A percentile compares a stretch with the other conserved stretches of the same genome.
These are phyloP conservation scores for Cicer yamashitae DNA, from an alignment of 306 rosid genomes.

Conservation along the genomic window DNA sequence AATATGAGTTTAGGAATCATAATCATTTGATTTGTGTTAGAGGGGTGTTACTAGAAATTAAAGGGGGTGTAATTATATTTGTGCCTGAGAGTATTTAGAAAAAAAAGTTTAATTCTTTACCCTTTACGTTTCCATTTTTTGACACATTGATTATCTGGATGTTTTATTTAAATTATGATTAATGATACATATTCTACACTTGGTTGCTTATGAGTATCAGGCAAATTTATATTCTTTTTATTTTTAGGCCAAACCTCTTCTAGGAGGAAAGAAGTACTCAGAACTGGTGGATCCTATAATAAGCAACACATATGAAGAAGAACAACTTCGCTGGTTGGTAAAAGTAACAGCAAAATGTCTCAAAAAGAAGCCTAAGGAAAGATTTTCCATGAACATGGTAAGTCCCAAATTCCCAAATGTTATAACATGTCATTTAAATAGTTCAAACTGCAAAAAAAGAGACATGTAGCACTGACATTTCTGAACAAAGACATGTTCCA, in stretches of 20 bases:
- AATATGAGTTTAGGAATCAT: too few relatives aligned
- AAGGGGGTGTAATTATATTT: too few relatives aligned
- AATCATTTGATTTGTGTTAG: too few relatives aligned
- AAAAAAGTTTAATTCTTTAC: not conserved
- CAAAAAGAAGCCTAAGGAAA: slow-evolving; percentile 57
- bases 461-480: not conserved
- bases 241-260: slow-evolving; percentile 53
- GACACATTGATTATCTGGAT: not conserved
- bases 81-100: not conserved
- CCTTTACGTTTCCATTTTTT: not conserved
- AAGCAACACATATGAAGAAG: slow-evolving; percentile 51
- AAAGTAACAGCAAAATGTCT: slow-evolving; percentile 50
- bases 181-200: slow-evolving; percentile 14
- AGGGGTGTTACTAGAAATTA: too few relatives aligned
- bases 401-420: slow-evolving; percentile 34
- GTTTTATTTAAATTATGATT: slow-evolving; percentile 5
- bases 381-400: slow-evolving; percentile 54
- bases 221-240: not conserved
- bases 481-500: too few relatives aligned
- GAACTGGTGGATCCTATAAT: slow-evolving; percentile 49
- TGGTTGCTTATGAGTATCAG: slow-evolving; percentile 20
- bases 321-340: slow-evolving; percentile 48
- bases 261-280: slow-evolving; percentile 47
- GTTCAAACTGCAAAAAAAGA: slow-evolving; percentile 6
- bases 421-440: slow-evolving; percentile 1